Evolutionary conservation across 176 grass and related monocot genomes (phyloP), one percentile per base, ranked within the genome.

Genomic region (Oryza nivara): DNA sequence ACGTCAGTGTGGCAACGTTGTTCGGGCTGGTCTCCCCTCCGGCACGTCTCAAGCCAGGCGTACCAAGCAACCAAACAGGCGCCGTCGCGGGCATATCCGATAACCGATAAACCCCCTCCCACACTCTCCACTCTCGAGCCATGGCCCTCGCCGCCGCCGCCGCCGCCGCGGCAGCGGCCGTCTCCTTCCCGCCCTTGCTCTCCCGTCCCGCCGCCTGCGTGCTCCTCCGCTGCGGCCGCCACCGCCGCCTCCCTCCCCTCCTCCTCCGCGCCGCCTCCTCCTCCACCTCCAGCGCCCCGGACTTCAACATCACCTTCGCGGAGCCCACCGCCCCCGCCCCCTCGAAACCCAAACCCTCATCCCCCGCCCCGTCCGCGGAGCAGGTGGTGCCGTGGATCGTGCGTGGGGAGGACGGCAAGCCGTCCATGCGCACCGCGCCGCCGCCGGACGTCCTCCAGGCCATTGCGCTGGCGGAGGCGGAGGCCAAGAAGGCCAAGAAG

Each of bases 241-340:
- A 67, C 47, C 85, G 77, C 48, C 16, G 54, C 54, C 69, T 94
- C 56, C 56, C 86, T 1, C 67, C 82, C 13, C 36, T 95, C 20
- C 81, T 92, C 85, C 85, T 88, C 69, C 84, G 85, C 70, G 77
- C 86, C 74, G 80, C 92, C 17, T 73, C 67, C 56, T 3, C 47
- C 82, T 36, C 35, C 35, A 36, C 35, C 35, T 81, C 76, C 79
- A 67, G 36, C 58, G 43, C 67, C 38, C 63, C 80, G 4, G 82
- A 90, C 74, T 94, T 94, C 92, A 89, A 96, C 86, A 89, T 93
- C 73, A 85, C 91, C 22, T 93, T 96, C 77, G 86, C 84, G n/a
- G 84, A 90, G 63, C 48, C 89, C 26, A 38, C 36, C 40, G 40
- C 40, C 7, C 7, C 40, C 40, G 22, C 81, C 52, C 67, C 65